Conservation (phyloP, 768 basidiomycete genomes). For the Chalciporus piperatus region DNA sequence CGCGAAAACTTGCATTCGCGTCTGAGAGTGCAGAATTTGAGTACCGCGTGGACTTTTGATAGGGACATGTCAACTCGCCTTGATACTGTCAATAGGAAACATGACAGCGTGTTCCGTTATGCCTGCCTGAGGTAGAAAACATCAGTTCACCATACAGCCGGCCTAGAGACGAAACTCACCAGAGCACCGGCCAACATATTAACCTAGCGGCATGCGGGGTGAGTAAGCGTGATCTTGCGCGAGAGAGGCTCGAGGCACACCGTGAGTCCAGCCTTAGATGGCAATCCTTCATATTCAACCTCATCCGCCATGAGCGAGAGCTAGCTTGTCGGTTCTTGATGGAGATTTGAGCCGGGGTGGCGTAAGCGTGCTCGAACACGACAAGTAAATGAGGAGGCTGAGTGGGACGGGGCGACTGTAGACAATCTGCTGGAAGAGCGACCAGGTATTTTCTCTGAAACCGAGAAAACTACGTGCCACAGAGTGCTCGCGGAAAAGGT, state of each 20-base stretch:
- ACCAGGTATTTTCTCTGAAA: conserved; percentile 3
- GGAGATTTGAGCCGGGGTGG: conserved; percentile 6
- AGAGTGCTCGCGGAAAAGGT: neutral
- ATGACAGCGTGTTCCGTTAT: conserved; percentile 99
- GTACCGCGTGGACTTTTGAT: neutral
- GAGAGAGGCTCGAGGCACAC: conserved; percentile 34
- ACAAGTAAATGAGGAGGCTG: neutral
- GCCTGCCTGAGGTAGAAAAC: conserved; percentile 69
- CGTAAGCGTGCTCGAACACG: conserved; percentile 4
- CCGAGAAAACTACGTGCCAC: neutral
- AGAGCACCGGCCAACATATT: conserved; percentile 97
- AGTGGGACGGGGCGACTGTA: neutral
- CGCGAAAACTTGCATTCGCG: conserved; percentile 98
- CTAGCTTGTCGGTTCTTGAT: conserved; percentile 2
- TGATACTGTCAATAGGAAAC: conserved; percentile 98
- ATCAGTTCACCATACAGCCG: conserved; percentile 20
- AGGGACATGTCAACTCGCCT: conserved; percentile 51
- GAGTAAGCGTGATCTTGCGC: conserved; percentile 13
- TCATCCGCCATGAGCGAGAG: conserved; percentile 37
- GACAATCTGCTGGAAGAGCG: conserved; percentile 5
- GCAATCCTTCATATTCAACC: conserved; percentile 64
- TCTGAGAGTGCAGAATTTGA: conserved; percentile 46
- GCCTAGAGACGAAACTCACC: conserved; percentile 50
- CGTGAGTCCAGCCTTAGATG: conserved; percentile 75
- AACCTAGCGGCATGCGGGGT: conserved; percentile 48